Evolutionary conservation across 805 yeast species (phyloP).

Genomic region (Teunomyces atbi): DNA sequence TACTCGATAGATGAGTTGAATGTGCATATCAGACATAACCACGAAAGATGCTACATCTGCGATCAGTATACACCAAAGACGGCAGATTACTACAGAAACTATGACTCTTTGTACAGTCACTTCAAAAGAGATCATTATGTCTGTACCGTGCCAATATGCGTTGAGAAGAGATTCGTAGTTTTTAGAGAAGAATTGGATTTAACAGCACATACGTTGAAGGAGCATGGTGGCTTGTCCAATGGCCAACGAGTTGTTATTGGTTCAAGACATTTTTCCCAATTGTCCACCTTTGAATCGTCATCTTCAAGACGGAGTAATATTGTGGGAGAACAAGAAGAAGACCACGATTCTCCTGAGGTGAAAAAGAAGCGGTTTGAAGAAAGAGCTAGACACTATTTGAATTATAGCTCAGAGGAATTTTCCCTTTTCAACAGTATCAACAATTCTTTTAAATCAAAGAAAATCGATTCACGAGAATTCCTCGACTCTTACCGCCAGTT

Average conservation of each 20-base stretch:
- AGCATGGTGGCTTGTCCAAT: slow-evolving; percentile 62
- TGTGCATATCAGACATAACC: slow-evolving; percentile 76
- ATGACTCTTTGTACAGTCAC: slow-evolving; percentile 72
- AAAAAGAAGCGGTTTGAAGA: slow-evolving; percentile 71
- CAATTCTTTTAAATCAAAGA: slow-evolving; percentile 43
- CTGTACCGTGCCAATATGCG: slow-evolving; percentile 73
- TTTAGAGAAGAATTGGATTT: slow-evolving; percentile 83
- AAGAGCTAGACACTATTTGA: slow-evolving; percentile 77
- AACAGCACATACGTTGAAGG: slow-evolving; percentile 81
- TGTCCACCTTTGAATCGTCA: slow-evolving; percentile 52
- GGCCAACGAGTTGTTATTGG: slow-evolving; percentile 43
- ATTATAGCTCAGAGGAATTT: slow-evolving; percentile 48
- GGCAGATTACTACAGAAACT: slow-evolving; percentile 66
- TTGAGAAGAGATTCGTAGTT: slow-evolving; percentile 89
- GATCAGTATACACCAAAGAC: slow-evolving; percentile 65
- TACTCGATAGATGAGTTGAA: slow-evolving; percentile 87
- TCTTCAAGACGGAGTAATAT: slow-evolving; percentile 14
- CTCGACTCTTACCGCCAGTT: slow-evolving; percentile 44
- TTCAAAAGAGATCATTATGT: slow-evolving; percentile 71
- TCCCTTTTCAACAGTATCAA: slow-evolving; percentile 51
- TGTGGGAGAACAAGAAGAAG: slow-evolving; percentile 22
- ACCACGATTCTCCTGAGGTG: slow-evolving; percentile 43
- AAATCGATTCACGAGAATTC: slow-evolving; percentile 49
- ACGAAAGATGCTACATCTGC: slow-evolving; percentile 89
- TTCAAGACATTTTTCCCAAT: slow-evolving; percentile 50